Base-by-base conservation (phyloP, 2,329 filamentous ascomycete species). In the Huntiella abstrusa region DNA sequence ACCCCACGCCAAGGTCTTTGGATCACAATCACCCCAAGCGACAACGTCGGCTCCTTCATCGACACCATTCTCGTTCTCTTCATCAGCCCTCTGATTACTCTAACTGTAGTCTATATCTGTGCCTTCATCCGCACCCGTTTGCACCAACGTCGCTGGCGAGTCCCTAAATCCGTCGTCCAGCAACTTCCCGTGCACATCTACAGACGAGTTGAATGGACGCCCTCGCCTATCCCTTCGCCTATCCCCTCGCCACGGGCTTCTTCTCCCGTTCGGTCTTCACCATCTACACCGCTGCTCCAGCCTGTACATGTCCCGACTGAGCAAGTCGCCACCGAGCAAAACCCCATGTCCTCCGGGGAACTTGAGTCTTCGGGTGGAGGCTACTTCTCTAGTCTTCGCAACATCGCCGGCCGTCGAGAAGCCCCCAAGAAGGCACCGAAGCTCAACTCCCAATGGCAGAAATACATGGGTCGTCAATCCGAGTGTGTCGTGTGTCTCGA, bases 401-500 rank as follows among this genome's bases (percentile, higher is more conserved):
- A 40, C 28, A 15, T 46, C 11, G 48, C 53, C 43, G 62, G 69
- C 48, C 66, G 64, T 17, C 71, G 75, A 54, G 76, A 74, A 54
- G 62, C 60, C 2, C 33, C 10, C 13, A 33, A 19, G 11, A 45
- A 45, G 12, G 34, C 32, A 19, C 32, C 36, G 3, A 37, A 45
- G 15, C 13, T n/a, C 13, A 45, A 45, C 16, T 70, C 65, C 48
- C 64, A 77, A 53, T 78, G 75, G 75, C 75, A 69, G 55, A 78
- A 77, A 58, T 76, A 76, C 51, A 78, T 76, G 73, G 70, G 73
- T 4, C 65, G 71, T 36, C 75, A 80, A 59, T 76, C 85, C 6
- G 91, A 98, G 60, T 98, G 91, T 58, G 88, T 95, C 10, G 88
- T 98, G 2, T 98, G 91, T 56, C 66, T 98, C 33, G 91, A 98